Evolutionary conservation across 768 basidiomycete genomes (phyloP), one percentile per base, ranked within the genome.

Genomic region (Hortiboletus flavorubellus): DNA sequence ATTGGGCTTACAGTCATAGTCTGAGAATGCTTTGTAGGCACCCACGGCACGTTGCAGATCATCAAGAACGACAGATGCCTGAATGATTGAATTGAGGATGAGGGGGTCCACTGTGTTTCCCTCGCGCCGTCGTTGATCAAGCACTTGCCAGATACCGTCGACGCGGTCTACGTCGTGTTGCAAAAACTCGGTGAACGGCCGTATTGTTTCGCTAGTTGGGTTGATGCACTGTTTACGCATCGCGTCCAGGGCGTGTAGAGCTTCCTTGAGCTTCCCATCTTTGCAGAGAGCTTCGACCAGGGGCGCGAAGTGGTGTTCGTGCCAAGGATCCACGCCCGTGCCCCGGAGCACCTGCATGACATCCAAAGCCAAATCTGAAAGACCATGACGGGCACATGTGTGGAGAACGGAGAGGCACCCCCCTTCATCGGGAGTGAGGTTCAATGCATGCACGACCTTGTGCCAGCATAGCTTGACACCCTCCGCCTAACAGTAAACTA

Each of bases 41-140:
- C 86, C 87, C 34, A 94, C 70, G 0, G 88, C 89, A 30, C 90
- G 86, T 55, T 87, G 84, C 8, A 94, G 71, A 67, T 93, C 91
- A 14, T 78, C 78, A 4, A 85, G 71, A 23, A 68, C 63, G 45
- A 86, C 73, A 2, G 84, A 79, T 1, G 89, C 91, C 51, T 79
- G 76, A 48, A 93, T 72, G 62, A 94, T 67, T 38, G 81, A 76
- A 63, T 89, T 88, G 55, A 91, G 69, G n/a, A 82, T 78, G 34
- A 78, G 71, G 16, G 82, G 65, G 59, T 89, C 82, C 41, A 93
- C 64, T 0, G 61, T 62, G 48, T 78, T 76, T 6, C 78, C 81
- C 35, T 80, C 78, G 37, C 76, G 69, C 42, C 78, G 77, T 63
- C 92, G 72, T 49, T 81, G 76, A 55, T 89, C 84, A 18, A 92